A percentile compares a stretch with the other conserved stretches of the same genome.
phyloP scores from a whole-genome alignment of 192 early-diverging fungal species.

The Spizellomyces sp. region DNA sequence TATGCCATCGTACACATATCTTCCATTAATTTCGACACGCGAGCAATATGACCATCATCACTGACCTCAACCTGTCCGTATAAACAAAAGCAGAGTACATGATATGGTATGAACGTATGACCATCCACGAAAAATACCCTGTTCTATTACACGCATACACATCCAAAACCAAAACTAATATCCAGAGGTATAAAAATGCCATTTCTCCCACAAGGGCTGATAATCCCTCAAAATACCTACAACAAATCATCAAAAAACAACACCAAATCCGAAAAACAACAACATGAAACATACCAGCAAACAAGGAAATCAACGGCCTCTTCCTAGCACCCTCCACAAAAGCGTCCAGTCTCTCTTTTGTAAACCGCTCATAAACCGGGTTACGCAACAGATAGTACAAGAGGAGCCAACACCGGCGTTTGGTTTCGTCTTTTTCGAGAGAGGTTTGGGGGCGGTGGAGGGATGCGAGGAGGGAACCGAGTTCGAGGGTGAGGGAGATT shows the following conservation, averaged over 20 bases:
- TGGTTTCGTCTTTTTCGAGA: conserved; percentile 79
- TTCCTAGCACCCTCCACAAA: conserved; percentile 67
- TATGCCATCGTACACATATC: too few species aligned
- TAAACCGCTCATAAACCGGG: conserved; percentile 80
- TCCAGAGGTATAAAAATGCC: conserved; percentile 85
- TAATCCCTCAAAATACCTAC: conserved; percentile 78
- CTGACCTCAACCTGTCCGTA: too few species aligned
- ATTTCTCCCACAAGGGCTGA: conserved; percentile 84
- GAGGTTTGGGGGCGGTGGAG: conserved; percentile 41
- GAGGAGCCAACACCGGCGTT: conserved; percentile 71
- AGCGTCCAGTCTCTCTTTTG: conserved; percentile 66
- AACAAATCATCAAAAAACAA: not conserved
- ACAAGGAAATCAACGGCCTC: conserved; percentile 76
- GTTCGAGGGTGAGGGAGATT: conserved; percentile 76
- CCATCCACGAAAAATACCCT: too few species aligned
- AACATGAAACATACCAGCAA: conserved; percentile 53
- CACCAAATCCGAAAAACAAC: too few species aligned
- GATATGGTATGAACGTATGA: too few species aligned
- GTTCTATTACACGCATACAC: not conserved
- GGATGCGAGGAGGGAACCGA: conserved; percentile 12
- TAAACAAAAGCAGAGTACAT: too few species aligned
- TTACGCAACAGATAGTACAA: conserved; percentile 82
- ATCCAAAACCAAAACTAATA: conserved; percentile 16
- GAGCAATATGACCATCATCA: too few species aligned
- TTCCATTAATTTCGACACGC: too few species aligned